phyloP scores from a whole-genome alignment of 768 basidiomycete species.

The Panus rudis region DNA sequence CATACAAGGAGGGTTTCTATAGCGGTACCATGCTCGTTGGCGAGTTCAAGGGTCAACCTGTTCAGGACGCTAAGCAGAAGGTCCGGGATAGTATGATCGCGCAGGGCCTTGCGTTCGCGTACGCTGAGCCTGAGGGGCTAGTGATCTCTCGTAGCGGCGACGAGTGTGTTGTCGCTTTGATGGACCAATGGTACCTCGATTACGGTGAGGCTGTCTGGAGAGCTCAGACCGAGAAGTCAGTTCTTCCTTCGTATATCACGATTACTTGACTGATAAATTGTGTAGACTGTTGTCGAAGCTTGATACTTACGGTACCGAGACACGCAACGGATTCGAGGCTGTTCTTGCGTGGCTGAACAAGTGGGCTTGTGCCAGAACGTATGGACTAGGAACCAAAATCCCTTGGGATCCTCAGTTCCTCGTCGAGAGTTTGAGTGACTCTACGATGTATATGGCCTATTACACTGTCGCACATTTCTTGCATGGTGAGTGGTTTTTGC shows the following conservation, averaged over 20 bases:
- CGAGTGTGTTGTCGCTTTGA: conserved; percentile 95
- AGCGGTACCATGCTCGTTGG: conserved; percentile 87
- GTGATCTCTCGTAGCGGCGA: conserved; percentile 89
- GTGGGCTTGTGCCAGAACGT: conserved; percentile 99
- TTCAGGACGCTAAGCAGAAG: conserved; percentile 88
- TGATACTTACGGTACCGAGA: conserved; percentile 90
- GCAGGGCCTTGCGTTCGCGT: conserved; percentile 72
- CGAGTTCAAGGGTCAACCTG: conserved; percentile 81
- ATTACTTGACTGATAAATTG: not conserved
- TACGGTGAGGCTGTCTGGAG: conserved; percentile 94
- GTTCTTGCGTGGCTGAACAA: conserved; percentile 93
- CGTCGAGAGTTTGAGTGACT: conserved; percentile 95
- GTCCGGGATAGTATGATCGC: conserved; percentile 82
- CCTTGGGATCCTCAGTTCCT: conserved; percentile 97
- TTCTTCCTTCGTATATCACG: conserved; percentile 10
- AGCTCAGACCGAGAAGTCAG: conserved; percentile 73
- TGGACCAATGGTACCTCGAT: conserved; percentile 99
- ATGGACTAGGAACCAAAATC: conserved; percentile 89
- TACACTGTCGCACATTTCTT: conserved; percentile 91
- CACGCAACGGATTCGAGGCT: conserved; percentile 85
- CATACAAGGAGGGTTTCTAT: conserved; percentile 99
- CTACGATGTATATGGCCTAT: conserved; percentile 98
- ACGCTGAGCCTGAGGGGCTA: conserved; percentile 91
- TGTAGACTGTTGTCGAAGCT: conserved; percentile 71
- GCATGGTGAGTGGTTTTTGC: conserved; percentile 55